Percentiles rank a stretch among this genome's conserved stretches.
phyloP scores from a whole-genome alignment of 116 monocot species.

The Dioscorea cayenensis region DNA sequence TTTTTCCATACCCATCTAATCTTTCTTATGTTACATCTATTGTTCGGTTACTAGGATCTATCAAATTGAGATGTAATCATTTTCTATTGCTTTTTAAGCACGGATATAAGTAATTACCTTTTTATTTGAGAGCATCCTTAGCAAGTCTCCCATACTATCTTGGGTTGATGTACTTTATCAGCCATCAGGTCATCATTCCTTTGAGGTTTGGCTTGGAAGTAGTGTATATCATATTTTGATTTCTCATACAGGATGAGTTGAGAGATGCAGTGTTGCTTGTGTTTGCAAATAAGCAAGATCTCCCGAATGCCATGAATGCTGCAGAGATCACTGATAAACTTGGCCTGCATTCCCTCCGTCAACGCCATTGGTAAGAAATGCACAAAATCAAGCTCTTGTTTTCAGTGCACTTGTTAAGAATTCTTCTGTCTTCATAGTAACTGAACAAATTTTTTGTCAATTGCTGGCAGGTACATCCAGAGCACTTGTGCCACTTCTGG shows the following conservation, averaged over 20 bases:
- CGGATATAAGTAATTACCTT: neutral
- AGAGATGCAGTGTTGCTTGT: slow-evolving; percentile 45
- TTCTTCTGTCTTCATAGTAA: too few relatives aligned
- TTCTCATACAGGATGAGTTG: slow-evolving; percentile 27
- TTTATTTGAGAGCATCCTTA: too few relatives aligned
- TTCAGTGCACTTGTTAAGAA: too few relatives aligned
- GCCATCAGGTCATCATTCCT: neutral
- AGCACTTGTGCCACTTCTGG: slow-evolving; percentile 52
- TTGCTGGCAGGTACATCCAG: slow-evolving; percentile 44
- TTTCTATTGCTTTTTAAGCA: neutral
- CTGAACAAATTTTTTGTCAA: neutral
- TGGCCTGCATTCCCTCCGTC: slow-evolving; percentile 36
- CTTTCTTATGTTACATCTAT: too few relatives aligned
- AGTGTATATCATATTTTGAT: neutral
- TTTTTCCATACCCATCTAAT: too few relatives aligned
- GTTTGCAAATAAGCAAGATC: slow-evolving; percentile 43
- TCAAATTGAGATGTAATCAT: neutral
- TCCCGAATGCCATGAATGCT: slow-evolving; percentile 49
- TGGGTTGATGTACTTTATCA: neutral
- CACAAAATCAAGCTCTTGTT: neutral
- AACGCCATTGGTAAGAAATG: slow-evolving; percentile 32
- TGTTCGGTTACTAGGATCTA: neutral
- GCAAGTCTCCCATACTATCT: too few relatives aligned
- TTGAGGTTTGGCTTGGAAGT: neutral
- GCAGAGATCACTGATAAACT: slow-evolving; percentile 43